A percentile compares a stretch with the other conserved stretches of the same genome.
phyloP scores from a whole-genome alignment of 495 filamentous ascomycete species.

The Penicillium canescens region DNA sequence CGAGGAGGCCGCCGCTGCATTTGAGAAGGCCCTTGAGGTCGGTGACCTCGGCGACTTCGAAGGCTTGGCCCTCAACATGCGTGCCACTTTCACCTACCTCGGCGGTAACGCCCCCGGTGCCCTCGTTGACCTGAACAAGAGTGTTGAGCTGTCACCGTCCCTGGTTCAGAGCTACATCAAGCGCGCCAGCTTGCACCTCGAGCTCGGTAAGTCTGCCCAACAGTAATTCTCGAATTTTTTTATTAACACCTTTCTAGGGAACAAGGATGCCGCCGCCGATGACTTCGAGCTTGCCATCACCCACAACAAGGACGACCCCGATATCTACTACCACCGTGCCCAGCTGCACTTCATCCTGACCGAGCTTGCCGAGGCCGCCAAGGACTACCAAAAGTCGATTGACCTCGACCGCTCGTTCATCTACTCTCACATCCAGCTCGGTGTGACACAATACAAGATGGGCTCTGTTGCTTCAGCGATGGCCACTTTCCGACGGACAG shows the following conservation, averaged over 20 bases:
- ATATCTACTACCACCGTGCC: slow-evolving; percentile 99
- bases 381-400: slow-evolving; percentile 99
- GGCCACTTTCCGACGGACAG: slow-evolving; percentile 95
- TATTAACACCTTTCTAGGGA: slow-evolving; percentile 52
- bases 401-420: slow-evolving; percentile 94
- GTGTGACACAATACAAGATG: slow-evolving; percentile 99
- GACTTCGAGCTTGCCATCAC: slow-evolving; percentile 86
- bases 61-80: slow-evolving; percentile 91
- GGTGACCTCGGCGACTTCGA: slow-evolving; percentile 77
- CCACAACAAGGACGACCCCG: slow-evolving; percentile 86
- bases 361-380: slow-evolving; percentile 89
- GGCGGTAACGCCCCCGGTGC: slow-evolving; percentile 83
- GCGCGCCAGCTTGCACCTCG: slow-evolving; percentile 95
- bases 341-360: slow-evolving; percentile 97
- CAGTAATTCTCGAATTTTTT: background rate
- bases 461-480: slow-evolving; percentile 96
- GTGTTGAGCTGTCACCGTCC: slow-evolving; percentile 81
- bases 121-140: slow-evolving; percentile 82
- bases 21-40: slow-evolving; percentile 83
- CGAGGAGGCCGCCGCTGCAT: slow-evolving; percentile 78
- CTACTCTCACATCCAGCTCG: slow-evolving; percentile 98
- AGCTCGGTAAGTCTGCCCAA: slow-evolving; percentile 67
- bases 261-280: slow-evolving; percentile 79
- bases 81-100: slow-evolving; percentile 92
- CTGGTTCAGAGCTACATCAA: slow-evolving; percentile 98